A percentile compares a stretch with the other conserved stretches of the same genome.
phyloP scores from a whole-genome alignment of 331 rosid genomes.

The Malus hybrid region DNA sequence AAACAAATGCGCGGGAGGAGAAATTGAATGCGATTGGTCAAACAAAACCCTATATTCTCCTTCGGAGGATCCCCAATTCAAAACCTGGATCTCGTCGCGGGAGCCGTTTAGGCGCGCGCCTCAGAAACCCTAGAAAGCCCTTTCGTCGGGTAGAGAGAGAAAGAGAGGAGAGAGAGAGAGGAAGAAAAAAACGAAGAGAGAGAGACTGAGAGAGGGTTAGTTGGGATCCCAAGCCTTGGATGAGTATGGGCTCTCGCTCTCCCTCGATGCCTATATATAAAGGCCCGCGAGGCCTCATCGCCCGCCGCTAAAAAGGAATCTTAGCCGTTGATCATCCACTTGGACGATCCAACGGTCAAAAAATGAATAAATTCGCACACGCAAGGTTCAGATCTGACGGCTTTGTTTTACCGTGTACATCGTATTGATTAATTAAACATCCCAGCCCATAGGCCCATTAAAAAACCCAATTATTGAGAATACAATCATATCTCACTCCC shows the following conservation, averaged over 20 bases:
- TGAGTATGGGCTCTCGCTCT: conserved; percentile 9
- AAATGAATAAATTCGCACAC: background rate
- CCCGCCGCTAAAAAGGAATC: conserved; percentile 24
- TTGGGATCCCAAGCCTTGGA: background rate
- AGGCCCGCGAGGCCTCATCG: conserved; percentile 31
- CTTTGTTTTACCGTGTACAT: background rate
- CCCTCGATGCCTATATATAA: conserved; percentile 17
- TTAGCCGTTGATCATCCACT: conserved; percentile 10
- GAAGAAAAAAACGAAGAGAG: conserved; percentile 1
- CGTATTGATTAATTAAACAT: background rate
- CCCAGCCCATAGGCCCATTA: background rate
- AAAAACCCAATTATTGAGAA: background rate
- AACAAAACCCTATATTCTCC: conserved; percentile 34
- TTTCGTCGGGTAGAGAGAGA: conserved; percentile 23
- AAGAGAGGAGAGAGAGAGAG: background rate
- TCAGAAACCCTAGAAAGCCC: conserved; percentile 44
- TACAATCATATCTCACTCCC: background rate
- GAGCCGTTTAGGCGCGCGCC: conserved; percentile 28
- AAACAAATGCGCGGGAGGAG: conserved; percentile 5
- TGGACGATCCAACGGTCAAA: conserved; percentile 9
- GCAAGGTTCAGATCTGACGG: conserved; percentile 31
- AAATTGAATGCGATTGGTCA: conserved; percentile 14
- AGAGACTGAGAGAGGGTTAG: background rate
- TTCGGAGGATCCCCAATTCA: conserved; percentile 30
- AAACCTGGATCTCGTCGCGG: conserved; percentile 43